Evolutionary conservation across 2,329 filamentous ascomycete genomes (phyloP).

Genomic region (Piedraia hortae): DNA sequence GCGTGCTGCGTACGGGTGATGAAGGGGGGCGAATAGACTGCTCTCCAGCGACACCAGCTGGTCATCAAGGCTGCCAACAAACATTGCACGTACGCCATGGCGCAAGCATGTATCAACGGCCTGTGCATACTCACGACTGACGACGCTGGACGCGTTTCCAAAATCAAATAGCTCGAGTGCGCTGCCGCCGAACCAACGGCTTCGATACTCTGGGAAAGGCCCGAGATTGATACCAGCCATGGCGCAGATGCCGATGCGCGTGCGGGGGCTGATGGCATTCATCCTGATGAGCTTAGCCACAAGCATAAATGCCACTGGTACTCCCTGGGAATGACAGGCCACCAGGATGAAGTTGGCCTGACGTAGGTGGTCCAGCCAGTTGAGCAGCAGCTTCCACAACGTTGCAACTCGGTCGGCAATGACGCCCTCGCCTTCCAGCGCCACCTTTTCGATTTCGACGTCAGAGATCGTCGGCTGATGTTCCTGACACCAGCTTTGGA

Average conservation of each 20-base stretch:
- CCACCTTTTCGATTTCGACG: slow-evolving; percentile 77
- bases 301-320: slow-evolving; percentile 78
- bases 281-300: slow-evolving; percentile 79
- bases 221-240: slow-evolving; percentile 83
- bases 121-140: slow-evolving; percentile 55
- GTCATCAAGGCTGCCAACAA: slow-evolving; percentile 85
- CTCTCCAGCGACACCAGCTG: slow-evolving; percentile 88
- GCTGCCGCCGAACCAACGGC: slow-evolving; percentile 63
- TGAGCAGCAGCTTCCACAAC: slow-evolving; percentile 77
- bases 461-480: slow-evolving; percentile 31
- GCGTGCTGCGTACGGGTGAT: slow-evolving; percentile 78
- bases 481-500: slow-evolving; percentile 52
- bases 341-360: slow-evolving; percentile 70
- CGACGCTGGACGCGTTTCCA: slow-evolving; percentile 48
- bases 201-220: slow-evolving; percentile 77
- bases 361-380: slow-evolving; percentile 79
- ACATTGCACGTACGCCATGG: slow-evolving; percentile 60
- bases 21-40: slow-evolving; percentile 58
- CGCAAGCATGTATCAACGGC: slow-evolving; percentile 47
- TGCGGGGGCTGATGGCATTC: slow-evolving; percentile 42
- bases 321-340: slow-evolving; percentile 88
- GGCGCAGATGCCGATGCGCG: slow-evolving; percentile 61
- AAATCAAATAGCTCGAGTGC: slow-evolving; percentile 94
- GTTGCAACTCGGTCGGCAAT: slow-evolving; percentile 74
- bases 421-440: slow-evolving; percentile 79